Percentiles rank a stretch among this genome's conserved stretches.
Evolutionary conservation across 495 filamentous ascomycete genomes (phyloP).

Genomic region (Aspergillus bertholletiae): DNA sequence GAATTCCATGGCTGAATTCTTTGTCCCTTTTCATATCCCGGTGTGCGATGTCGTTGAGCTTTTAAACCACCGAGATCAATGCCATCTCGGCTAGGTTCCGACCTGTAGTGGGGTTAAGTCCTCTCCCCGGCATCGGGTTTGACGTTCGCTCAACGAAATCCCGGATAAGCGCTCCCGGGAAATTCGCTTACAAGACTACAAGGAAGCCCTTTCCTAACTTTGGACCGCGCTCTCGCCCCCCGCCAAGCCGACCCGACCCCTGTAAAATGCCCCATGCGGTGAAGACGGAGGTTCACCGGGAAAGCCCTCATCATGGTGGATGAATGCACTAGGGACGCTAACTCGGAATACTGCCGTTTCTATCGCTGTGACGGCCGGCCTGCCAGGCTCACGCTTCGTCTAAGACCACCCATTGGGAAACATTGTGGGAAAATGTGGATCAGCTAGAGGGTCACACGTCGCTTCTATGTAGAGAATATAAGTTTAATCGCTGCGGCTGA

Average conservation of each 20-base stretch:
- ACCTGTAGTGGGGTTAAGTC: neutral
- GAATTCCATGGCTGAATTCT: neutral
- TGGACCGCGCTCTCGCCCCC: too few relatives aligned
- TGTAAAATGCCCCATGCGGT: neutral
- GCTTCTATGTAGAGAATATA: neutral
- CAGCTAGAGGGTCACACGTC: neutral
- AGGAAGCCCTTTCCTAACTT: too few relatives aligned
- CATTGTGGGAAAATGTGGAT: neutral
- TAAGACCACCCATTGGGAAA: neutral
- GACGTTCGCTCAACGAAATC: neutral
- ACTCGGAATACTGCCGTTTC: neutral
- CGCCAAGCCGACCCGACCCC: too few relatives aligned
- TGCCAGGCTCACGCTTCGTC: neutral
- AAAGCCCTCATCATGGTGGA: neutral
- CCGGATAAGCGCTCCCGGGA: neutral
- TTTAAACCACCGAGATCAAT: neutral
- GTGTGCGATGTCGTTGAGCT: neutral
- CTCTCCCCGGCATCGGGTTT: neutral
- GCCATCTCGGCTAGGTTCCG: neutral
- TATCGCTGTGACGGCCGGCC: neutral
- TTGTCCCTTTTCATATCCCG: neutral
- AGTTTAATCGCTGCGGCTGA: slow-evolving; percentile 9
- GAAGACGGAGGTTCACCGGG: neutral
- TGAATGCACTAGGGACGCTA: neutral
- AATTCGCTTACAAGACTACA: neutral